Conservation (phyloP, 768 basidiomycete species). For the Saitozyma podzolica region DNA sequence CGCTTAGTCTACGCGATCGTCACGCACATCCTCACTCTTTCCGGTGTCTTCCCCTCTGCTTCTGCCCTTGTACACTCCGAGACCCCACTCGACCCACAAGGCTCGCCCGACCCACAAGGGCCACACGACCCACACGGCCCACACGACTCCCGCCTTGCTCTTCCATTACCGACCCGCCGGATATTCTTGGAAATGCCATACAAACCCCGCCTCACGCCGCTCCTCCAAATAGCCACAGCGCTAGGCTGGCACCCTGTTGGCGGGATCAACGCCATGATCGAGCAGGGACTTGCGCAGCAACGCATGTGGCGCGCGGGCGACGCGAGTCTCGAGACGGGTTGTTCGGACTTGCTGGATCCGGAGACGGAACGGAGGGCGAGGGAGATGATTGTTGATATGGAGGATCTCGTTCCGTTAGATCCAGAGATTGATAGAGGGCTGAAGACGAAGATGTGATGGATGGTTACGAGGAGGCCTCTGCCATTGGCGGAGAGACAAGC, state of each 20-base stretch:
- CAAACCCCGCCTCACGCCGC: constrained; percentile 10
- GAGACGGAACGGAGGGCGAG: constrained; percentile 5
- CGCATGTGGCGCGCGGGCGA: constrained; percentile 9
- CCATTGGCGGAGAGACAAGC: too few relatives aligned
- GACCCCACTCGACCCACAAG: not conserved
- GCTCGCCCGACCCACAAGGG: not conserved
- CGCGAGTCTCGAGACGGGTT: constrained; percentile 4
- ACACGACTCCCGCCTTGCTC: not conserved
- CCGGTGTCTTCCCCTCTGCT: too few relatives aligned
- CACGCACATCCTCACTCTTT: constrained; percentile 5
- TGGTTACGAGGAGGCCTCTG: too few relatives aligned
- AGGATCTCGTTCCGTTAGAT: not conserved
- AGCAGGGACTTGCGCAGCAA: constrained; percentile 13
- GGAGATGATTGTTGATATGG: not conserved
- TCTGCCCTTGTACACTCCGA: too few relatives aligned
- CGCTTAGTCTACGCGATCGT: constrained; percentile 5
- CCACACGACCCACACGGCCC: not conserved
- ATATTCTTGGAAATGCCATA: constrained; percentile 12
- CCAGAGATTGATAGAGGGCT: constrained; percentile 5
- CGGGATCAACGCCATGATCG: constrained; percentile 13
- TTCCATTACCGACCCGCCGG: not conserved
- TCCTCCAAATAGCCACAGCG: constrained; percentile 5
- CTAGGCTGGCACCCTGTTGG: constrained; percentile 10
- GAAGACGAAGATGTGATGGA: too few relatives aligned
- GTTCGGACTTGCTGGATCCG: not conserved